A percentile compares a stretch with the other conserved stretches of the same genome.
Conservation (phyloP, 73 alveolate genomes). For the Tetrahymena malaccensis region DNA sequence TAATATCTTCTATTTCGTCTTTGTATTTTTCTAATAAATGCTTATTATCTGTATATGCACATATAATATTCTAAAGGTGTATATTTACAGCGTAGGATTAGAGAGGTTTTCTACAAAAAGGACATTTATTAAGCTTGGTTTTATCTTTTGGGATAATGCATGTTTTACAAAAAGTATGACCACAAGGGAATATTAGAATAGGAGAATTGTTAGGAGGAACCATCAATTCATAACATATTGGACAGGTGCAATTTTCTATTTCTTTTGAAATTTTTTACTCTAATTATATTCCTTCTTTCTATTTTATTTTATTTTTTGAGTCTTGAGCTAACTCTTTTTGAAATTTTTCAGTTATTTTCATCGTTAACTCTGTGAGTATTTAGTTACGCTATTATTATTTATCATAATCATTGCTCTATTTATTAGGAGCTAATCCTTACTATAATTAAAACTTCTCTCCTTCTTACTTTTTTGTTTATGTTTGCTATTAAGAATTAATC, state of each 20-base stretch:
- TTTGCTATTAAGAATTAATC: not conserved
- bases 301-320: not conserved
- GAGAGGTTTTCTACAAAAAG: conserved; percentile 50
- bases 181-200: conserved; percentile 73
- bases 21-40: conserved; percentile 1
- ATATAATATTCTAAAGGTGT: conserved; percentile 55
- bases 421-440: not conserved
- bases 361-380: not conserved
- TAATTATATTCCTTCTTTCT: not conserved
- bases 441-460: not conserved
- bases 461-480: not conserved
- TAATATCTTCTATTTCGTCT: not conserved
- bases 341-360: not conserved
- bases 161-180: conserved; percentile 67
- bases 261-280: conserved; percentile 27
- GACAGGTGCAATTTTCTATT: conserved; percentile 55
- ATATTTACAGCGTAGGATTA: conserved; percentile 66
- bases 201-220: conserved; percentile 69
- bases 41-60: conserved; percentile 17
- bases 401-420: not conserved
- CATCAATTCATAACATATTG: conserved; percentile 71
- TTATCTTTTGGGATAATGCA: conserved; percentile 50
- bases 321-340: not conserved
- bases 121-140: conserved; percentile 47
- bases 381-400: not conserved